A percentile compares a stretch with the other conserved stretches of the same genome.
Evolutionary conservation across 1,284 basidiomycete species (phyloP).

Genomic region (Cryptococcus jaspeensis): DNA sequence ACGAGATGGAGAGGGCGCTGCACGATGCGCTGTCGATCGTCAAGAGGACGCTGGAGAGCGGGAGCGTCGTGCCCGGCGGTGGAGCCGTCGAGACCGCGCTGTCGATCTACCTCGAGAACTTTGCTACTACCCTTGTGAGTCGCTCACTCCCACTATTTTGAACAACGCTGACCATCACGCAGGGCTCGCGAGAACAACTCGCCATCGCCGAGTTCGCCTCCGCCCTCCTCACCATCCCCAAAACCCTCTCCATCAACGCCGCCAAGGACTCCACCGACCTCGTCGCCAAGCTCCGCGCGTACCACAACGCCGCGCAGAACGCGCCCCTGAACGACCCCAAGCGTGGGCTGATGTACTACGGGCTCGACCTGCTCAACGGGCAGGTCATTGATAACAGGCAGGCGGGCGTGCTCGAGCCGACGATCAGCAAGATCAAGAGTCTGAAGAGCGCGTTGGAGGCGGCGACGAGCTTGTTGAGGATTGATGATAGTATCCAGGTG

Average conservation of each 20-base stretch:
- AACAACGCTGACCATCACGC: slow-evolving; percentile 1
- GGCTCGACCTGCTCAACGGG: slow-evolving; percentile 90
- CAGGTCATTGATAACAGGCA: slow-evolving; percentile 92
- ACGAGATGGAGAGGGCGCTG: slow-evolving; percentile 97
- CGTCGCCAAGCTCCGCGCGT: slow-evolving; percentile 93
- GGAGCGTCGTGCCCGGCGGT: slow-evolving; percentile 92
- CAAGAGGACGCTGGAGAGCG: slow-evolving; percentile 96
- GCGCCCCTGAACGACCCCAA: slow-evolving; percentile 89
- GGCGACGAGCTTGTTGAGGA: slow-evolving; percentile 88
- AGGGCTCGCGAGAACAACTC: slow-evolving; percentile 97
- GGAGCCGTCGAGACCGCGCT: slow-evolving; percentile 96
- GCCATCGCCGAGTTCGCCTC: slow-evolving; percentile 98
- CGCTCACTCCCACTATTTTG: neutral
- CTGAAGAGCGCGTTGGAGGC: slow-evolving; percentile 97
- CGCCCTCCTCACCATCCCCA: slow-evolving; percentile 91
- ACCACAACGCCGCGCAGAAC: slow-evolving; percentile 95
- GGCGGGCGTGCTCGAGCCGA: slow-evolving; percentile 93
- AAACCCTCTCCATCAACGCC: slow-evolving; percentile 95
- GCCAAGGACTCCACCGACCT: slow-evolving; percentile 98
- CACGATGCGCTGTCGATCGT: slow-evolving; percentile 95
- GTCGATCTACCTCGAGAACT: slow-evolving; percentile 98
- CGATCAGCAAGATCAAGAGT: slow-evolving; percentile 93
- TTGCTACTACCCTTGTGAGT: slow-evolving; percentile 90
- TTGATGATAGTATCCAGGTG: slow-evolving; percentile 69
- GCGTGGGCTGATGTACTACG: slow-evolving; percentile 89